Percentiles rank a stretch among this genome's conserved stretches.
These are phyloP conservation scores for Excoecaria cochinchinensis DNA, from an alignment of 345 rosid species.

Conservation along the genomic window DNA sequence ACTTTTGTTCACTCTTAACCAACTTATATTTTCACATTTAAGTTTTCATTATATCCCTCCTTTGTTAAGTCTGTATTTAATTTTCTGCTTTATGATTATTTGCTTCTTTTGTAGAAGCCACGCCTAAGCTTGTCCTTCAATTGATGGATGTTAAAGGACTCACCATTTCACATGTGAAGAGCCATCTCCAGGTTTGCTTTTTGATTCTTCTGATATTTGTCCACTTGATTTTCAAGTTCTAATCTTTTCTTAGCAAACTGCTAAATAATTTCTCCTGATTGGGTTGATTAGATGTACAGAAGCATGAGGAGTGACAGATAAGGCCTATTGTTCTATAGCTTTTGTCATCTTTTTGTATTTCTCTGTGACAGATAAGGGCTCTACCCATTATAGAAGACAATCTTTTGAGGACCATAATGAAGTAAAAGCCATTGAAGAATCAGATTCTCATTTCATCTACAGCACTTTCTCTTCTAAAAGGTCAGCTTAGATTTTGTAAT, in stretches of 20 bases:
- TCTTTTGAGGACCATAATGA: constrained; percentile 40
- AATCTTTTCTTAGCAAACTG: neutral
- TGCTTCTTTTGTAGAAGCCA: constrained; percentile 53
- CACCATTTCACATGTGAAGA: constrained; percentile 95
- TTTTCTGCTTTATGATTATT: neutral
- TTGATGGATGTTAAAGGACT: constrained; percentile 97
- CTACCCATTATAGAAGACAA: constrained; percentile 36
- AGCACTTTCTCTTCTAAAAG: constrained; percentile 38
- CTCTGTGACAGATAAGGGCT: constrained; percentile 32
- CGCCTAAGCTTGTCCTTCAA: constrained; percentile 96
- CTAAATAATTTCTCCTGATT: no score
- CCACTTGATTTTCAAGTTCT: no score
- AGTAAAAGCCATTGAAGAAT: constrained; percentile 38
- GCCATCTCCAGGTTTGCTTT: constrained; percentile 84
- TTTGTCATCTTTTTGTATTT: neutral
- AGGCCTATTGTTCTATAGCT: neutral
- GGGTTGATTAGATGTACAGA: constrained; percentile 74
- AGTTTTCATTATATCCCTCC: no score
- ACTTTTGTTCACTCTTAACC: no score
- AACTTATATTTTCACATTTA: no score
- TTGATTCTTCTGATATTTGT: neutral
- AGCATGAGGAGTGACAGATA: constrained; percentile 62
- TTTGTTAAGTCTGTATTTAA: no score
- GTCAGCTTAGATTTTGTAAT: constrained; percentile 24
- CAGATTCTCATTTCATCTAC: constrained; percentile 41